Evolutionary conservation across 2,329 filamentous ascomycete species (phyloP).

Genomic region (Kalmusia sp.): DNA sequence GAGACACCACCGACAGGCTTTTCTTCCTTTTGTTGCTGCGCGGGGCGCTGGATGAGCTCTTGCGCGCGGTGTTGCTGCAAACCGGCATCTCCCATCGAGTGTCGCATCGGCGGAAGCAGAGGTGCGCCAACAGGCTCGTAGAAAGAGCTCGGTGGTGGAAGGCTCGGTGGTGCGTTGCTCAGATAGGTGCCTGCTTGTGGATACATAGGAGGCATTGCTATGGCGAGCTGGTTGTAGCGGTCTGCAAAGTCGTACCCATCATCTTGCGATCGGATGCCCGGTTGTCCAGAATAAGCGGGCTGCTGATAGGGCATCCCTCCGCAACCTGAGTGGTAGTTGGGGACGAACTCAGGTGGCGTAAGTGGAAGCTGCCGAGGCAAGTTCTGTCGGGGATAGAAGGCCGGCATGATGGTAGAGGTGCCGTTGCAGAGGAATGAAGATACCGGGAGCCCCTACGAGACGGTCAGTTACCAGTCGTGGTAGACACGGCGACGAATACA

Average conservation of each 20-base stretch:
- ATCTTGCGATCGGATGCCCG: constrained; percentile 51
- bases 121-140: constrained; percentile 55
- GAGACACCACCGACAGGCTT: constrained; percentile 85
- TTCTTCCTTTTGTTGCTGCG: constrained; percentile 63
- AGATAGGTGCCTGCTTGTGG: constrained; percentile 49
- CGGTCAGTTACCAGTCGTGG: constrained; percentile 21
- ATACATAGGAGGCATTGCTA: constrained; percentile 49
- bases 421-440: constrained; percentile 46
- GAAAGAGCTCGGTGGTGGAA: constrained; percentile 46
- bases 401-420: constrained; percentile 56
- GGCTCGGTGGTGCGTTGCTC: constrained; percentile 43
- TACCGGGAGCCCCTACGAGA: constrained; percentile 51
- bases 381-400: constrained; percentile 57
- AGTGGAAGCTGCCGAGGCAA: constrained; percentile 53
- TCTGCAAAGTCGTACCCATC: constrained; percentile 55
- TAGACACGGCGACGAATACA: constrained; percentile 1
- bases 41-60: constrained; percentile 45
- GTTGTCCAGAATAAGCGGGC: constrained; percentile 51
- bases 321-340: constrained; percentile 52
- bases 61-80: constrained; percentile 51
- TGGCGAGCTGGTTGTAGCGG: constrained; percentile 53
- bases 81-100: constrained; percentile 44
- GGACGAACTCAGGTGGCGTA: constrained; percentile 58
- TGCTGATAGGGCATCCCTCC: constrained; percentile 56
- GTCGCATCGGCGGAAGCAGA: constrained; percentile 56